phyloP scores from a whole-genome alignment of 495 filamentous ascomycete species.

The Talaromyces proteolyticus region DNA sequence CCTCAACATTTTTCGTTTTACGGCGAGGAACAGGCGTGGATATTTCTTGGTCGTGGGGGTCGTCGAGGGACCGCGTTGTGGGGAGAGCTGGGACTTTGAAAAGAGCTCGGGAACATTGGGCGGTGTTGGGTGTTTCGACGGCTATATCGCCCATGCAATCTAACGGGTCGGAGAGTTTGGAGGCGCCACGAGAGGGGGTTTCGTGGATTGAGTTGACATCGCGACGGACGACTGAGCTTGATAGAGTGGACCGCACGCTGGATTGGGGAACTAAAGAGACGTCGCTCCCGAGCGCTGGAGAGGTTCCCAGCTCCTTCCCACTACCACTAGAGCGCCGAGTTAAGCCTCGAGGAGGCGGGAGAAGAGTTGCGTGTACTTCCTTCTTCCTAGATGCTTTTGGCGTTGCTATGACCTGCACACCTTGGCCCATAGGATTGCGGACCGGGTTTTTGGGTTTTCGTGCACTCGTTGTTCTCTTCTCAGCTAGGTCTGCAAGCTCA shows the following conservation, averaged over 20 bases:
- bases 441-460: conserved; percentile 61
- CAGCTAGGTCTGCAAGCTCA: conserved; percentile 63
- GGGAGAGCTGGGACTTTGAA: conserved; percentile 38
- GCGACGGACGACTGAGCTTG: background rate
- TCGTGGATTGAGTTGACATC: conserved; percentile 34
- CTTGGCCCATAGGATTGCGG: conserved; percentile 50
- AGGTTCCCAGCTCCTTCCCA: conserved; percentile 12
- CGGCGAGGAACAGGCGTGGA: background rate
- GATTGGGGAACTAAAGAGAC: conserved; percentile 15
- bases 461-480: conserved; percentile 47
- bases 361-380: conserved; percentile 24
- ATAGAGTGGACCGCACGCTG: conserved; percentile 8
- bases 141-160: conserved; percentile 8
- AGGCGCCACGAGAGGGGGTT: conserved; percentile 46
- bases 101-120: conserved; percentile 14
- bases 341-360: conserved; percentile 23
- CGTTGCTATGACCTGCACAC: conserved; percentile 72
- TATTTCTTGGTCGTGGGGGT: background rate
- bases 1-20: background rate
- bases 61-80: conserved; percentile 10
- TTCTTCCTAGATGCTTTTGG: conserved; percentile 50
- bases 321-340: conserved; percentile 9
- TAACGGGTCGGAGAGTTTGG: conserved; percentile 27
- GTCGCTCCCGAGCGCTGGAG: conserved; percentile 16
- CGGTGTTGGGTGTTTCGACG: conserved; percentile 8